phyloP scores from a whole-genome alignment of 371 early-diverging fungal genomes.

The Capniomyces stellatus region DNA sequence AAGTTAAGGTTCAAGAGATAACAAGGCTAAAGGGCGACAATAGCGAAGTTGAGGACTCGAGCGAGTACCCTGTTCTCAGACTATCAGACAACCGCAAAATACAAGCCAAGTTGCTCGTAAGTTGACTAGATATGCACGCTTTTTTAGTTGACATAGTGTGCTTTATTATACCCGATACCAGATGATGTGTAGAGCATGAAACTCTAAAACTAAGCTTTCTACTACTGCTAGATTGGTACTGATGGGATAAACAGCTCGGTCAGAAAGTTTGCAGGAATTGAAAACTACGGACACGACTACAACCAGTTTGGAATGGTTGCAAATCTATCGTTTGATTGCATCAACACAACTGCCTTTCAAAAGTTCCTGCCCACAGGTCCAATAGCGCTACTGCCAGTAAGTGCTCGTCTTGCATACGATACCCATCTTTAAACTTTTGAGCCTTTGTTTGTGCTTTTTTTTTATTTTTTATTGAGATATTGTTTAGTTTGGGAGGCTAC shows the following conservation, averaged over 20 bases:
- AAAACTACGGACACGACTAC: conserved; percentile 76
- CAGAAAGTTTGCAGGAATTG: conserved; percentile 60
- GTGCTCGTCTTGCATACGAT: background rate
- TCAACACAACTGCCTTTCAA: conserved; percentile 69
- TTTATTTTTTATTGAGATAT: background rate
- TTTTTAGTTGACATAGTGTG: too few relatives aligned
- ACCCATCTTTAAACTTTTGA: background rate
- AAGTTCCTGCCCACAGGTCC: conserved; percentile 89
- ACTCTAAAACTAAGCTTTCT: too few relatives aligned
- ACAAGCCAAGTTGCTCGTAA: conserved; percentile 11
- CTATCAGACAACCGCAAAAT: conserved; percentile 10
- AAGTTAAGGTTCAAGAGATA: conserved; percentile 11
- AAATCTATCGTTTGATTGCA: conserved; percentile 42
- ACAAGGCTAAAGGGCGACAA: conserved; percentile 1
- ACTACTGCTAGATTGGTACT: conserved; percentile 56
- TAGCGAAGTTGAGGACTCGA: background rate
- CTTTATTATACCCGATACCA: too few relatives aligned
- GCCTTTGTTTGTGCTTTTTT: background rate
- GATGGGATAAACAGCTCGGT: conserved; percentile 84
- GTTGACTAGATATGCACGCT: too few relatives aligned
- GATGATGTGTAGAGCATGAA: too few relatives aligned
- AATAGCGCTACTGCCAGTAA: conserved; percentile 66
- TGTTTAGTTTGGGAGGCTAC: background rate
- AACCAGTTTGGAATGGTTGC: conserved; percentile 75
- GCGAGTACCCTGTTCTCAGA: conserved; percentile 12